Evolutionary conservation across 2,329 filamentous ascomycete genomes (phyloP), one percentile per base, ranked within the genome.

Genomic region (Pseudocercospora eumusae): DNA sequence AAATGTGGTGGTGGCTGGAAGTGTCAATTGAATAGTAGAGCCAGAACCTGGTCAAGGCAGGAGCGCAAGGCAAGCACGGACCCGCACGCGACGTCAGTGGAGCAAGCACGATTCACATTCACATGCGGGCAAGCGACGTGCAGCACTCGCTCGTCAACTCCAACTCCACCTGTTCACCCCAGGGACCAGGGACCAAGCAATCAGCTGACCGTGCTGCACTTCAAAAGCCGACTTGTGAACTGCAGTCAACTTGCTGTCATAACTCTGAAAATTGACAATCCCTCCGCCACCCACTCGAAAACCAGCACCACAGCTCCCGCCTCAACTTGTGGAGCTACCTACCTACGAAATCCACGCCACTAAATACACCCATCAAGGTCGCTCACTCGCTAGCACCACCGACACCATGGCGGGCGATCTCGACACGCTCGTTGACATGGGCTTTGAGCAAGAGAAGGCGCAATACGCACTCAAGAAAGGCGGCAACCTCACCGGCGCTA

Each of bases 381-480:
- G 10, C 33, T 27, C 59, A 54, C 64, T 49, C 60, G 54, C 64
- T 49, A 50, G n/a, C 4, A 28, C 25, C 49, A 50, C 25, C 25
- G 18, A 9, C 58, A 36, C n/a, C 47, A 82, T 80, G 77, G 72
- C 77, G 5, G 80, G 82, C 61, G 86, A 88, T 72, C 77, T 87
- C 40, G 82, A 87, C 49, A 80, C 83, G 74, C 83, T 88, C 69
- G 75, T 86, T 69, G 84, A 86, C 63, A 88, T 88, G 86, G 86
- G 86, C 77, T 99, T 99, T 73, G 91, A 96, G 67, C 86, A 87
- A 71, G 86, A 91, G 72, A 88, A 91, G 68, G 88, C 92, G 52
- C 85, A 93, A 75, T 79, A 98, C 50, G 95, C 95, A 36, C 82
- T 96, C 67, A 91, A 93, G 78, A 91, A 90, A 73, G 85, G 87